Evolutionary conservation across 495 filamentous ascomycete species (phyloP).

Genomic region (Venustampulla echinocandica): DNA sequence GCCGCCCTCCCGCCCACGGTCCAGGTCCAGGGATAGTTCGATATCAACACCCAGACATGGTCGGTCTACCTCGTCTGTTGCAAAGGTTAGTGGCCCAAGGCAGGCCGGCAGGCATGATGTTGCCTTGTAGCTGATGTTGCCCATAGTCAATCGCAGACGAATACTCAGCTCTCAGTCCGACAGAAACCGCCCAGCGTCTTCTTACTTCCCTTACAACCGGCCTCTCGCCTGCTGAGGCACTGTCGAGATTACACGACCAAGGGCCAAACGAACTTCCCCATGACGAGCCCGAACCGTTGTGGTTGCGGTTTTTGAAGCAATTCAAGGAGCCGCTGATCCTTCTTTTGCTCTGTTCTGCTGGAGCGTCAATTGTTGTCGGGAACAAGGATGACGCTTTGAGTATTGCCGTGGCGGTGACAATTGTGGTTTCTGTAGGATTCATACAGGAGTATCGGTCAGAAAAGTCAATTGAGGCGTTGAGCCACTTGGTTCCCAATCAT

Average conservation of each 20-base stretch:
- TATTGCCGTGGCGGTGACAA: constrained; percentile 89
- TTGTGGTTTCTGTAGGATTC: constrained; percentile 94
- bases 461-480: constrained; percentile 92
- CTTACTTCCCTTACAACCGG: constrained; percentile 77
- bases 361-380: constrained; percentile 82
- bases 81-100: constrained; percentile 15
- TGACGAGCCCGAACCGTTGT: constrained; percentile 86
- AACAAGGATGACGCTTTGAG: constrained; percentile 95
- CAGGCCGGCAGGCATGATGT: background rate
- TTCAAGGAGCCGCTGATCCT: constrained; percentile 89
- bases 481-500: constrained; percentile 85
- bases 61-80: constrained; percentile 20
- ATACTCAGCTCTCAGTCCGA: constrained; percentile 44
- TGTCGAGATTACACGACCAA: constrained; percentile 65
- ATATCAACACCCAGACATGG: constrained; percentile 18
- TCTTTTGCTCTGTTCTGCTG: constrained; percentile 84
- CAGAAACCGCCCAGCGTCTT: constrained; percentile 70
- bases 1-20: constrained; percentile 12
- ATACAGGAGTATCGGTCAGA: constrained; percentile 97
- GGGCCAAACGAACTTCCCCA: constrained; percentile 93
- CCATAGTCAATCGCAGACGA: constrained; percentile 35
- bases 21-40: constrained; percentile 12
- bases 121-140: constrained; percentile 9
- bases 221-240: constrained; percentile 70
- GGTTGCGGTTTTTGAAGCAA: constrained; percentile 90